Evolutionary conservation across 176 grass and related monocot genomes (phyloP).

Genomic region (Cenchrus purpureus): DNA sequence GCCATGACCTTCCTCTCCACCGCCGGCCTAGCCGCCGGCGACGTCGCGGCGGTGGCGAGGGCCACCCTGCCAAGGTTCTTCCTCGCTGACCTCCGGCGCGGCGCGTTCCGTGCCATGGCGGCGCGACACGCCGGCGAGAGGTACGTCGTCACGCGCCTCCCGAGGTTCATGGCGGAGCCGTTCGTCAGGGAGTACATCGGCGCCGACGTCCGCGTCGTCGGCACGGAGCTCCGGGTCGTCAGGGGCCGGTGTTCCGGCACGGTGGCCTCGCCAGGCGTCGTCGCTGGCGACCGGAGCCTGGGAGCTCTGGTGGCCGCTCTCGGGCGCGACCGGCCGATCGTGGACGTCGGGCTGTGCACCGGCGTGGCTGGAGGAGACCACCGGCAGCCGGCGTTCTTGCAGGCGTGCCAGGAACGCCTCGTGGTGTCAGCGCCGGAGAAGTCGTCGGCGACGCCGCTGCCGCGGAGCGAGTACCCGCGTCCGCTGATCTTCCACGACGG

Average conservation of each 20-base stretch:
- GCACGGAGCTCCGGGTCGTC: constrained; percentile 45
- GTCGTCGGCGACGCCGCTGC: constrained; percentile 22
- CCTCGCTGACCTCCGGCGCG: constrained; percentile 43
- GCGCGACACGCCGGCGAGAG: neutral
- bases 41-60: constrained; percentile 43
- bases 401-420: constrained; percentile 39
- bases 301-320: constrained; percentile 23
- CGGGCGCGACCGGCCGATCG: constrained; percentile 17
- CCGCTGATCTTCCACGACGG: constrained; percentile 78
- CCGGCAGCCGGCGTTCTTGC: constrained; percentile 40
- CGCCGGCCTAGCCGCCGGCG: constrained; percentile 31
- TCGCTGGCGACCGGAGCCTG: neutral
- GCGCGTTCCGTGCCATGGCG: constrained; percentile 32
- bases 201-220: constrained; percentile 41
- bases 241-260: constrained; percentile 32
- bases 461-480: constrained; percentile 44
- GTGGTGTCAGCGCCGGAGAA: constrained; percentile 33
- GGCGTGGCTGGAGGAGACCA: neutral
- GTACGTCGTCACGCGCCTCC: constrained; percentile 54
- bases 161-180: constrained; percentile 59
- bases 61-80: constrained; percentile 68
- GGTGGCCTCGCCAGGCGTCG: neutral
- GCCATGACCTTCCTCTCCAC: constrained; percentile 65
- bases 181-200: constrained; percentile 59
- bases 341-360: constrained; percentile 49